Evolutionary conservation across 1,139 yeast species (phyloP), one percentile per base, ranked within the genome.

Genomic region (Arxiozyma telluris): DNA sequence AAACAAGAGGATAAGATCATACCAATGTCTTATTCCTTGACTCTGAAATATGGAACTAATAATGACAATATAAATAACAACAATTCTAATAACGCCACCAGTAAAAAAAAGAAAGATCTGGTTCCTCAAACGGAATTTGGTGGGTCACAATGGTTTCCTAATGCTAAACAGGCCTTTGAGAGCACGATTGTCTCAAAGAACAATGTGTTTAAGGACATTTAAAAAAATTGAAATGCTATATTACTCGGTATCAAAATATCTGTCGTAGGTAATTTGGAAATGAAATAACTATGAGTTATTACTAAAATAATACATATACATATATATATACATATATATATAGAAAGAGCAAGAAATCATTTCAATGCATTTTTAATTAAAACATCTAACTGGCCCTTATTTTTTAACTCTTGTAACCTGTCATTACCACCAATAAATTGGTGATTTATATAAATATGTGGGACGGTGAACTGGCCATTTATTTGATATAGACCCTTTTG

Each of bases 401-500:
- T 64, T 58, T 76, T 75, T 70, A 83, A 77, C 48, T 78, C 74
- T 73, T 88, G 95, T 58, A 90, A 76, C 63, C 87, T 96, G 50
- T 91, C 84, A 79, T 88, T 87, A 57, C 98, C 98, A 58, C 98
- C 98, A 64, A 93, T 81, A 74, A 89, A 96, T 73, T 88, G 79
- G 56, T 96, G 96, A 53, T 79, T 83, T 67, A 93, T 89, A 73
- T 85, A 90, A 61, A 93, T 80, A 71, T 86, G 89, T 59, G 98
- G 98, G 56, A 93, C 98, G 46, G 97, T 89, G 62, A 81, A 78
- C 76, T 91, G 97, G 57, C 96, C 96, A 47, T 96, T 85, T 59
- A 88, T 70, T 66, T 84, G 82, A 50, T 67, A 69, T 59, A 93
- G 77, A 55, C 93, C 95, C 50, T 78, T 83, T 74, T 91, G 97